phyloP scores from a whole-genome alignment of 257 asterid genomes.

The Solanum chaucha region DNA sequence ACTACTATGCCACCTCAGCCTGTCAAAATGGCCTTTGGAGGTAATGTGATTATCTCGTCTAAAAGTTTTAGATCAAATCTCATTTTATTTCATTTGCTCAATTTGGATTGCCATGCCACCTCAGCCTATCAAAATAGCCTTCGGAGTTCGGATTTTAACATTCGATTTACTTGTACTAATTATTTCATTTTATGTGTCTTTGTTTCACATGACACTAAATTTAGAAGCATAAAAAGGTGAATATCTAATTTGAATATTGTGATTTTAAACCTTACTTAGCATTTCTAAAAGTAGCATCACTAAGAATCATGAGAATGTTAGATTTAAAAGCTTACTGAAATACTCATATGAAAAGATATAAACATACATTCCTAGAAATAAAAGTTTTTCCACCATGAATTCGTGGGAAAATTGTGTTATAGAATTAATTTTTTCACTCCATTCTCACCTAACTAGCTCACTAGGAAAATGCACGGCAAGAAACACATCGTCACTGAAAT shows the following conservation, averaged over 20 bases:
- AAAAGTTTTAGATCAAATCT: too few species aligned
- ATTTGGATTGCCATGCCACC: constrained; percentile 18
- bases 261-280: not conserved
- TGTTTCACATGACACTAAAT: not conserved
- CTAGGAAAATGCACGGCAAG: not conserved
- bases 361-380: not conserved
- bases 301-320: not conserved
- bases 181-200: not conserved
- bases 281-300: not conserved
- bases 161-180: not conserved
- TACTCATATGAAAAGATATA: not conserved
- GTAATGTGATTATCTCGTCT: not conserved
- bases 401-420: not conserved
- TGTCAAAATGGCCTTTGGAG: constrained; percentile 41
- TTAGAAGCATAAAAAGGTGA: not conserved
- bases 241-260: not conserved
- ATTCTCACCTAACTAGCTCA: not conserved
- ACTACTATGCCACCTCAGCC: constrained; percentile 45
- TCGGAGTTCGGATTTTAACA: not conserved
- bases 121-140: constrained; percentile 56
- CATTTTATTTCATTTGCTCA: too few species aligned
- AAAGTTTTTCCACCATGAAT: not conserved
- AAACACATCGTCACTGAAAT: too few species aligned
- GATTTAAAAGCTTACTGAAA: not conserved
- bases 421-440: too few species aligned